These are phyloP conservation scores for Collybia nuda DNA, from an alignment of 768 basidiomycete species.

Conservation along the genomic window DNA sequence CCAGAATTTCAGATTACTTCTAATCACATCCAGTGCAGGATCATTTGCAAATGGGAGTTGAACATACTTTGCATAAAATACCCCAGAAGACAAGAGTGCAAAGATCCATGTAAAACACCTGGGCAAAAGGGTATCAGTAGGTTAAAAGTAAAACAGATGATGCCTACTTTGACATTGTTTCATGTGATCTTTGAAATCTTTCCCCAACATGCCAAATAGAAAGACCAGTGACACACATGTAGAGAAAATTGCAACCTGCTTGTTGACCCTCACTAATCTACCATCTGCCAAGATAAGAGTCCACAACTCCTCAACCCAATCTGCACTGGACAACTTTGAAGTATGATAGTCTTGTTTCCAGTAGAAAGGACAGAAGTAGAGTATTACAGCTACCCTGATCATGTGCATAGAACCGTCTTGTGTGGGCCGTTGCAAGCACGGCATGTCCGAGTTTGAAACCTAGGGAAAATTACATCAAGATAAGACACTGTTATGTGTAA, in stretches of 20 bases:
- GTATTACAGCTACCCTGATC: neutral
- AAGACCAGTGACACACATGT: neutral
- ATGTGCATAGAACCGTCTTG: no score
- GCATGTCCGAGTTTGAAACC: no score
- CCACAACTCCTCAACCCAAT: neutral
- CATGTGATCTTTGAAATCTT: neutral
- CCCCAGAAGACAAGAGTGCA: constrained; percentile 4
- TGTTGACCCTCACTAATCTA: neutral
- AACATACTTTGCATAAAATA: constrained; percentile 16
- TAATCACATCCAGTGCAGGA: constrained; percentile 10
- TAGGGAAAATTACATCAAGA: no score
- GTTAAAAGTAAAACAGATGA: neutral
- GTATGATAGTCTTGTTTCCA: neutral
- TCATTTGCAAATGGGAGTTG: constrained; percentile 4
- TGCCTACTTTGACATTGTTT: neutral
- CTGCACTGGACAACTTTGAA: neutral
- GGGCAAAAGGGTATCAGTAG: neutral
- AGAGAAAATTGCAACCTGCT: neutral
- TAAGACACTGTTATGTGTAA: no score
- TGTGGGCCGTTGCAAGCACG: no score
- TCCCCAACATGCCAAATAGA: neutral
- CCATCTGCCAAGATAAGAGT: neutral
- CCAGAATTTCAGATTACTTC: constrained; percentile 18
- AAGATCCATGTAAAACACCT: constrained; percentile 7
- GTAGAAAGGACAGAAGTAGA: neutral